Evolutionary conservation across 2,329 filamentous ascomycete genomes (phyloP), one percentile per base, ranked within the genome.

Genomic region (Diaporthe helianthi): DNA sequence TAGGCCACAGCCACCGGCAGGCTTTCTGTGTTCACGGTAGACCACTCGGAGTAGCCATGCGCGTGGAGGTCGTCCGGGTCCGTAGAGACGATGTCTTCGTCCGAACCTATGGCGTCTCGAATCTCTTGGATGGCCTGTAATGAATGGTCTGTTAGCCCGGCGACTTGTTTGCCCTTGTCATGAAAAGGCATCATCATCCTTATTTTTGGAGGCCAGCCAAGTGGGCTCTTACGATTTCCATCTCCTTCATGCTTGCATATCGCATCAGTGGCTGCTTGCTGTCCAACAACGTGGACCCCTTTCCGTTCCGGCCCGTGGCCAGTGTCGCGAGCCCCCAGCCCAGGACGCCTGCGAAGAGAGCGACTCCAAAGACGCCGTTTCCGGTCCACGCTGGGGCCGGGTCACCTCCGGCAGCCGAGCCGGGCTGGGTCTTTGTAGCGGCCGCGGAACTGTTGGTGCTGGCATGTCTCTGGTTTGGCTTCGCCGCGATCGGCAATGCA

Each of bases 1-100:
- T 90, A 91, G 1, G 86, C 87, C 41, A 91, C 89, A 1, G 89
- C 89, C 9, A 90, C 87, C 0, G 89, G 89, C 17, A 90, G 81
- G 2, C 80, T 81, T 31, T 89, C 86, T 0, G 87, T 84, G 75
- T 91, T 90, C 22, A 82, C 83, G 0, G 87, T 86, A 2, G 88
- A 90, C 89, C 89, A 91, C 74, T 89, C 87, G 3, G 89, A 91
- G 77, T 90, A 90, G n/a, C 89, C 89, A 73, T 91, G 89, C 5
- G 83, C 81, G 52, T 83, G 82, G 51, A 91, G 79, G 73, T 90
- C 88, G 17, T 91, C 89, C 0, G 87, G 83, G 67, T 91, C 89
- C 0, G 83, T 89, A 12, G 87, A 90, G 47, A 91, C 86, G 54
- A 88, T 84, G 71, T 89, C 87, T 60, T 87, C 83, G 19, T 81